phyloP scores from a whole-genome alignment of 257 asterid species.

The Solanum medicagineum region DNA sequence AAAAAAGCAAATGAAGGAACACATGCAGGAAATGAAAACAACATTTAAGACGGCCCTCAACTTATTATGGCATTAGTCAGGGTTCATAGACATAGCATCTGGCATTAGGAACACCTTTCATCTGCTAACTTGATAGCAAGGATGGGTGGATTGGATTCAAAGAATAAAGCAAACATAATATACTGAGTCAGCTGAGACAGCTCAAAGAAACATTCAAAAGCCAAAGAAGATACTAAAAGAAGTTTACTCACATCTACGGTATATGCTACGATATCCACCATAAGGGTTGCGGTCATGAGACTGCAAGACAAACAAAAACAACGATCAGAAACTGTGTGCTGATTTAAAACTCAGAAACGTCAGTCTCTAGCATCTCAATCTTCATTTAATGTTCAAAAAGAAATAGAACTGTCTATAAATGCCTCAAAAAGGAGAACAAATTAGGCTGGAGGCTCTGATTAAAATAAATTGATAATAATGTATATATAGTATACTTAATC shows the following conservation, averaged over 20 bases:
- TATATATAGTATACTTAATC: background rate
- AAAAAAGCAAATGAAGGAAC: background rate
- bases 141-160: background rate
- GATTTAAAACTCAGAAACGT: background rate
- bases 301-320: constrained; percentile 19
- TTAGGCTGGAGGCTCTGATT: background rate
- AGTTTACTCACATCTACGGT: constrained; percentile 29
- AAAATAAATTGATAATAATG: background rate
- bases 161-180: background rate
- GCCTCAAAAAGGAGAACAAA: background rate
- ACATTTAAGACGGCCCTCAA: background rate
- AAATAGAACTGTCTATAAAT: background rate
- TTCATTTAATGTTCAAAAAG: background rate
- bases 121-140: background rate
- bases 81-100: background rate
- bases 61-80: background rate
- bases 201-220: background rate
- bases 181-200: background rate
- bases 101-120: background rate
- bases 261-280: constrained; percentile 12
- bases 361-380: background rate
- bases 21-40: background rate
- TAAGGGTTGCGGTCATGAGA: constrained; percentile 21
- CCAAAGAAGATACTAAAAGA: background rate
- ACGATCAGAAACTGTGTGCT: background rate